Percentiles rank a stretch among this genome's conserved stretches.
phyloP scores from a whole-genome alignment of 129 eudicot species.

The Chrysanthemum seticuspe region DNA sequence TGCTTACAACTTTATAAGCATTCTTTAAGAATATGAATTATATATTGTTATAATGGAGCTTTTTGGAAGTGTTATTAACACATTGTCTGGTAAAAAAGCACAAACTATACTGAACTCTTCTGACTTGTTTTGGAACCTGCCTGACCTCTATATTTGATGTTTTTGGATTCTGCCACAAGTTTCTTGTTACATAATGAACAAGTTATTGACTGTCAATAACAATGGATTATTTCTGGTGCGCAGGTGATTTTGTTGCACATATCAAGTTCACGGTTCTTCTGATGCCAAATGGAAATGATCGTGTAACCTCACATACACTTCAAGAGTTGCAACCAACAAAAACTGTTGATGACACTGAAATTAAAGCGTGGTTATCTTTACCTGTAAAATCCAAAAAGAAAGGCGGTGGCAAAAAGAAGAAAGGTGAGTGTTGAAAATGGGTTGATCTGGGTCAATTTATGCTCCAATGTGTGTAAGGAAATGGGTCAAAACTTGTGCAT shows the following conservation, averaged over 20 bases:
- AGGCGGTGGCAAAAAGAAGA: conserved; percentile 98
- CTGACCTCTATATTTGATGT: too few relatives aligned
- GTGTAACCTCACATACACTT: conserved; percentile 68
- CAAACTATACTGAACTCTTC: too few relatives aligned
- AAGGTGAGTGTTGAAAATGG: conserved; percentile 46
- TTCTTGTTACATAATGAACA: too few relatives aligned
- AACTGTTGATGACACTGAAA: conserved; percentile 78
- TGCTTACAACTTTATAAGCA: background rate
- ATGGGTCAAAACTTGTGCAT: too few relatives aligned
- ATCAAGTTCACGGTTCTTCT: conserved; percentile 88
- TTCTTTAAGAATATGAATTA: too few relatives aligned
- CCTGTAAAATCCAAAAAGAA: conserved; percentile 83
- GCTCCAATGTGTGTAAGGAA: background rate
- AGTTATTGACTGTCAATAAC: too few relatives aligned
- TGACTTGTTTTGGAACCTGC: too few relatives aligned
- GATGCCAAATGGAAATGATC: conserved; percentile 97
- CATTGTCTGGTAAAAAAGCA: too few relatives aligned
- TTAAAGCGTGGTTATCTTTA: conserved; percentile 80
- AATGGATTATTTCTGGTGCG: background rate
- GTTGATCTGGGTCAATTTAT: conserved; percentile 4
- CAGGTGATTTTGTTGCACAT: conserved; percentile 79
- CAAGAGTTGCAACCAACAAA: conserved; percentile 92
- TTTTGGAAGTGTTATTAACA: too few relatives aligned
- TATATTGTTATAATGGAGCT: too few relatives aligned
- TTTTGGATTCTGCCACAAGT: too few relatives aligned